A percentile compares a stretch with the other conserved stretches of the same genome.
phyloP scores from a whole-genome alignment of 2,329 filamentous ascomycete genomes.

The Fusarium sp. region DNA sequence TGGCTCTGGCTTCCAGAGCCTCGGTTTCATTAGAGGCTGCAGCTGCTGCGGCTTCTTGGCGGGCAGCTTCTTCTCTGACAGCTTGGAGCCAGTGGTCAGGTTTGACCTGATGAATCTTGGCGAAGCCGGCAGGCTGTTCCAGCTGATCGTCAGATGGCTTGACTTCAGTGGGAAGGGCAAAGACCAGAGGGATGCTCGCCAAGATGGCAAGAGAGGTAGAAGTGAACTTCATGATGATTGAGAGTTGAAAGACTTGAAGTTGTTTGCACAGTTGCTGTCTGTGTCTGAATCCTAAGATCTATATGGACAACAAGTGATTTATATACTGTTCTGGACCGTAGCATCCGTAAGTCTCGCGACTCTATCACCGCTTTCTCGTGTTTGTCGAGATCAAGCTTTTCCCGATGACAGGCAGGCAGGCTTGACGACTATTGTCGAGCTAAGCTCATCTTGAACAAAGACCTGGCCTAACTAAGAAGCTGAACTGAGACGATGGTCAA shows the following conservation, averaged over 20 bases:
- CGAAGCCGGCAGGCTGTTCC: neutral
- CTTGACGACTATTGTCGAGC: neutral
- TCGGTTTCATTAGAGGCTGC: neutral
- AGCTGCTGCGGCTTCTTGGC: slow-evolving; percentile 2
- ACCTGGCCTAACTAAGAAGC: neutral
- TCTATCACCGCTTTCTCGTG: neutral
- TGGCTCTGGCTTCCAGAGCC: neutral
- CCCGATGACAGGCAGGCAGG: no score
- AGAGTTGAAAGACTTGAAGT: neutral
- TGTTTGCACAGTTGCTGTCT: no score
- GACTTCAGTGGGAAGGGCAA: neutral
- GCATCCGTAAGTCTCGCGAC: no score
- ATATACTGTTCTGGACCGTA: neutral
- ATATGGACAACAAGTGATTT: neutral
- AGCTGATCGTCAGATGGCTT: neutral
- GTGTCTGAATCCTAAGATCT: neutral
- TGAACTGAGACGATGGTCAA: neutral
- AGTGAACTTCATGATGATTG: slow-evolving; percentile 4
- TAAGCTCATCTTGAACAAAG: neutral
- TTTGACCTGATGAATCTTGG: neutral
- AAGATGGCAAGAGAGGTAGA: neutral
- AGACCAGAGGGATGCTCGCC: neutral
- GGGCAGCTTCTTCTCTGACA: neutral
- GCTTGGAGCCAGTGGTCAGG: slow-evolving; percentile 3
- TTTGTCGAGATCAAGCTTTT: neutral